Conservation (phyloP, 2,329 filamentous ascomycete species). For the Fusarium clavum region DNA sequence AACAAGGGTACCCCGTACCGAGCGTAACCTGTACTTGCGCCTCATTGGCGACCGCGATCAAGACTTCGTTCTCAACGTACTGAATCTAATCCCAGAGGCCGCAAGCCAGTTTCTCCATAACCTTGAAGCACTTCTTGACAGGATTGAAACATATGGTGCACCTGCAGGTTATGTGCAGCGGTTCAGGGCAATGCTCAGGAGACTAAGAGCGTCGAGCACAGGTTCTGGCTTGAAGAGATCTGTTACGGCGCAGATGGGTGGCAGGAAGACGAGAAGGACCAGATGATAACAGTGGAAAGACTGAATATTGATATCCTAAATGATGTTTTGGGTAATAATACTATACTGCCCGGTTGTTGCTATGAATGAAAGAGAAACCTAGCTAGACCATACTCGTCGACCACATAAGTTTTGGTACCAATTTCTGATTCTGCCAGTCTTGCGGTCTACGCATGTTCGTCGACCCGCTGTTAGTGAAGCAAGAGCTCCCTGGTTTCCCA, state of each 20-base stretch:
- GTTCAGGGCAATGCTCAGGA: conserved; percentile 49
- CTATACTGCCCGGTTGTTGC: conserved; percentile 8
- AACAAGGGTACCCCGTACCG: conserved; percentile 39
- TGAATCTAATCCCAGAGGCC: conserved; percentile 58
- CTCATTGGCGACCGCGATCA: conserved; percentile 59
- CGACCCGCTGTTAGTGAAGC: background rate
- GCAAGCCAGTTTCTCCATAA: conserved; percentile 57
- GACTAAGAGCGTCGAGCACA: conserved; percentile 47
- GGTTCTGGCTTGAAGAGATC: conserved; percentile 51
- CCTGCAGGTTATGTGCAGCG: conserved; percentile 52
- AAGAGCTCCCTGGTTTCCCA: background rate
- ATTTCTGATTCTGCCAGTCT: background rate
- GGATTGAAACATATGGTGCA: conserved; percentile 50
- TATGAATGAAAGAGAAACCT: conserved; percentile 3
- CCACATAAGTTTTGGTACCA: background rate
- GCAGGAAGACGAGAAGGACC: conserved; percentile 50
- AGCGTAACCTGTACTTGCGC: conserved; percentile 61
- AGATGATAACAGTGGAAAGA: conserved; percentile 43
- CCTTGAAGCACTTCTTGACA: conserved; percentile 51
- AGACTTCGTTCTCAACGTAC: conserved; percentile 59
- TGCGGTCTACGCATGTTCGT: background rate
- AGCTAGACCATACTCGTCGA: background rate
- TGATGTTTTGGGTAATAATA: background rate
- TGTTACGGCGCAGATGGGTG: conserved; percentile 40
- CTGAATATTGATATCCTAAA: background rate